These are phyloP conservation scores for Monascus ruber DNA, from an alignment of 2,329 filamentous ascomycete genomes.

Conservation along the genomic window DNA sequence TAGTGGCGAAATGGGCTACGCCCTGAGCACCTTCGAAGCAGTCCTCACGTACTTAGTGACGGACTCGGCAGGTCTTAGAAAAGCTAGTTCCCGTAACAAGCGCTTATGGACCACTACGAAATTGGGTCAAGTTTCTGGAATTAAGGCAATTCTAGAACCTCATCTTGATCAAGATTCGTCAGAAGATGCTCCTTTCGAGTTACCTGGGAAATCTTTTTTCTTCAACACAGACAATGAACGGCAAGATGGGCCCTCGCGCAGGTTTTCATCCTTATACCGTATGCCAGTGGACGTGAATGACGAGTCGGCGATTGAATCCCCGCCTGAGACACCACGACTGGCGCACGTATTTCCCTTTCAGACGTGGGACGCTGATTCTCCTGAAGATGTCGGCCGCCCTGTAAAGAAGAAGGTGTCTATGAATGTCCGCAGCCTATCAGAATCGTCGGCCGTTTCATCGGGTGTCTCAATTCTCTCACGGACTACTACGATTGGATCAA, in stretches of 20 bases:
- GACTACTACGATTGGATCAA: slow-evolving; percentile 65
- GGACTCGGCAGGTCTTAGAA: slow-evolving; percentile 70
- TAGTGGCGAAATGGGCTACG: slow-evolving; percentile 90
- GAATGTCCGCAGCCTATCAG: slow-evolving; percentile 81
- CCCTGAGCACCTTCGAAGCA: slow-evolving; percentile 88
- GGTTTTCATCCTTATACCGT: slow-evolving; percentile 13
- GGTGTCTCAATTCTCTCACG: slow-evolving; percentile 72
- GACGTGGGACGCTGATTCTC: slow-evolving; percentile 39
- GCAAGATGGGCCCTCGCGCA: slow-evolving; percentile 10
- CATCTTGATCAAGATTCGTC: slow-evolving; percentile 36
- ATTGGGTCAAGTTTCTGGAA: slow-evolving; percentile 61
- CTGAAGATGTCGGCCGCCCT: slow-evolving; percentile 35
- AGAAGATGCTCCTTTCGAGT: slow-evolving; percentile 29
- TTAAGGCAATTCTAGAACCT: slow-evolving; percentile 71
- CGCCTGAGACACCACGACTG: slow-evolving; percentile 35
- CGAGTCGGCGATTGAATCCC: slow-evolving; percentile 7
- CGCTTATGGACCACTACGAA: slow-evolving; percentile 77
- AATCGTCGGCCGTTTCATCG: slow-evolving; percentile 75
- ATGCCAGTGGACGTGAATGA: slow-evolving; percentile 9
- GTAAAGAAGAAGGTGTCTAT: slow-evolving; percentile 72
- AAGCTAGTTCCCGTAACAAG: slow-evolving; percentile 76
- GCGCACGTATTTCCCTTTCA: slow-evolving; percentile 91
- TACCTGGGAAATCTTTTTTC: slow-evolving; percentile 16
- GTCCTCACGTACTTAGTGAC: slow-evolving; percentile 77
- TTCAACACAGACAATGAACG: slow-evolving; percentile 26